Evolutionary conservation across 306 rosid species (phyloP).

Genomic region (Prunus fruticosa): DNA sequence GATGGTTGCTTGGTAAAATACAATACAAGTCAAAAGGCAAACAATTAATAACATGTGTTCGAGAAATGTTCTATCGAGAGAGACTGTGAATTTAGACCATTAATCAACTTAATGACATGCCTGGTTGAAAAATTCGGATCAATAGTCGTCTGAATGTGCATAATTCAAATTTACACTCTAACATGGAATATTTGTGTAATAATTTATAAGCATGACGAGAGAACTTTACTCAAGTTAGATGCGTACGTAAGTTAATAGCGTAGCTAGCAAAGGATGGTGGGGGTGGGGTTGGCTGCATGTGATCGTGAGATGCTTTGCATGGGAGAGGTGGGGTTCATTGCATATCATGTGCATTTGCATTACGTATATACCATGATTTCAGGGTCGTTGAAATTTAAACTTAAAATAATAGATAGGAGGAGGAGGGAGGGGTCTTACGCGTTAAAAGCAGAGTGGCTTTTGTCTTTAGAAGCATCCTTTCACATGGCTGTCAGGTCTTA

Average conservation of each 20-base stretch:
- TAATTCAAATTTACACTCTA: too few relatives aligned
- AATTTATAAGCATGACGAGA: too few relatives aligned
- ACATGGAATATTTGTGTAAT: too few relatives aligned
- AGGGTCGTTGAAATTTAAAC: slow-evolving; percentile 13
- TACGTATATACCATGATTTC: background rate
- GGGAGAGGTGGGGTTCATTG: slow-evolving; percentile 9
- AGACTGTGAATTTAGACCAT: too few relatives aligned
- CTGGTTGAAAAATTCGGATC: too few relatives aligned
- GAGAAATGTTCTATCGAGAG: too few relatives aligned
- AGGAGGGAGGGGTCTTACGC: background rate
- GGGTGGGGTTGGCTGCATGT: slow-evolving; percentile 18
- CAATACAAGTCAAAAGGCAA: background rate
- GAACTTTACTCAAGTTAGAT: too few relatives aligned
- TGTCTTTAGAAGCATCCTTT: background rate
- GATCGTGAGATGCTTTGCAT: too few relatives aligned
- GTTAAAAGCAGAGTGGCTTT: background rate
- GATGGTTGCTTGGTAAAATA: background rate
- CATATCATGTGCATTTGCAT: slow-evolving; percentile 13
- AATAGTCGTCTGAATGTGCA: too few relatives aligned
- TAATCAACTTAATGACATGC: too few relatives aligned
- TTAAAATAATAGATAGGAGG: background rate
- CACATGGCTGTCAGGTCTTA: slow-evolving; percentile 22
- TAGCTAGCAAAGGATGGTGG: background rate
- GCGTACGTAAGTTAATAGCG: too few relatives aligned
- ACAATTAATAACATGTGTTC: too few relatives aligned